Evolutionary conservation across 495 filamentous ascomycete species (phyloP), one percentile per base, ranked within the genome.

Genomic region (Neurospora cerealis): DNA sequence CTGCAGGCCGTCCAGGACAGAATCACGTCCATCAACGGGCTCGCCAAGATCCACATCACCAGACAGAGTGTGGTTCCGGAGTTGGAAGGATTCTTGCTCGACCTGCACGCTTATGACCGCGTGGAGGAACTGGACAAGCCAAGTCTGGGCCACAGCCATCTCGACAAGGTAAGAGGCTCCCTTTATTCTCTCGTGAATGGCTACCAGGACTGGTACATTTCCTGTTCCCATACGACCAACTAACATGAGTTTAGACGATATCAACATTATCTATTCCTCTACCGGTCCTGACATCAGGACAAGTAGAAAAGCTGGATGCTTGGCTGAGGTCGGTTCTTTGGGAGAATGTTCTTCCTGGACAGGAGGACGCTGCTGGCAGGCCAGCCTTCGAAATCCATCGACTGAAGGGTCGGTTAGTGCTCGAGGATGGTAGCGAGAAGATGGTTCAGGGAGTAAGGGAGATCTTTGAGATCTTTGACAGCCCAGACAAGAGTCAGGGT

Each of bases 381-480:
- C 41, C 54, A 37, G 11, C 73, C 72, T 76, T 94, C 86, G 93
- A 96, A 73, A 89, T 99, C 39, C 94, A 99, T 79, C 88, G 96
- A 5, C 77, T 94, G 38, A 99, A 99, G 81, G 95, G 93, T 10
- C 89, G 91, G 24, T 73, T 97, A 5, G 80, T 85, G 0, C 79
- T 92, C 8, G 76, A 84, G 1, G 86, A 91, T 74, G 93, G 93
- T 0, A 81, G 81, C 3, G 85, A 86, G 39, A 92, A 91, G 78
- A 89, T 98, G 75, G 87, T 98, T 6, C 96, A 99, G 80, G 96
- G 95, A 21, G 96, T 99, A 4, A 85, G 95, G 40, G 95, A 98
- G 72, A 86, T 97, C 9, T 99, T 98, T 79, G 96, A 98, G 78
- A 92, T 98, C 21, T 85, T 93, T 40, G 93, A 97, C 73, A 84